phyloP scores from a whole-genome alignment of 305 asterid species.

The Fraxinus latifolia region DNA sequence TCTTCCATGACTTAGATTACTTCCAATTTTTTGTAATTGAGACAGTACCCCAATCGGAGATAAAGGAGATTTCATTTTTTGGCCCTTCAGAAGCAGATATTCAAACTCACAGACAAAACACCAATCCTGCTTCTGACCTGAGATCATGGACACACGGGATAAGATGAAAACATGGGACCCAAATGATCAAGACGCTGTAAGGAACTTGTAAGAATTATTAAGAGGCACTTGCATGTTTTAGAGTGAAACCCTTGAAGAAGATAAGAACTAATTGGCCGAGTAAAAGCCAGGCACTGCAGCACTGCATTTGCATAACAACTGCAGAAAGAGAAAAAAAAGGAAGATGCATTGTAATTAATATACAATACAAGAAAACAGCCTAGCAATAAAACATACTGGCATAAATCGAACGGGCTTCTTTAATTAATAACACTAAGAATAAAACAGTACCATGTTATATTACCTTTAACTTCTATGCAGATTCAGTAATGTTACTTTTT shows the following conservation, averaged over 20 bases:
- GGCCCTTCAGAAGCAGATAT: slow-evolving; percentile 39
- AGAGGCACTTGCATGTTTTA: slow-evolving; percentile 43
- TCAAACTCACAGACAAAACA: slow-evolving; percentile 58
- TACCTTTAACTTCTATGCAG: not conserved
- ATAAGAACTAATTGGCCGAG: slow-evolving; percentile 51
- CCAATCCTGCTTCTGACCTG: slow-evolving; percentile 51
- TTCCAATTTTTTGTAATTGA: slow-evolving; percentile 46
- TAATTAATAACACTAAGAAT: not conserved
- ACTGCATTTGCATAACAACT: slow-evolving; percentile 72
- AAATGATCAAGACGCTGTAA: slow-evolving; percentile 5
- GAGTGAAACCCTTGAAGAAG: slow-evolving; percentile 58
- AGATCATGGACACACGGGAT: slow-evolving; percentile 10
- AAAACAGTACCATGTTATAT: not conserved
- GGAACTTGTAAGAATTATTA: not conserved
- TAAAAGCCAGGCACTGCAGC: slow-evolving; percentile 58
- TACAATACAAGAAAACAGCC: slow-evolving; percentile 8
- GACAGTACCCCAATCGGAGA: slow-evolving; percentile 51
- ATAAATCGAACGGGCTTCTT: not conserved
- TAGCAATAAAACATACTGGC: not conserved
- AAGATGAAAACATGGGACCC: slow-evolving; percentile 2
- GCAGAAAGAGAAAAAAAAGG: slow-evolving; percentile 23
- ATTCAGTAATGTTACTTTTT: not conserved
- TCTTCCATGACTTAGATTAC: slow-evolving; percentile 44
- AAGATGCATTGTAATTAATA: slow-evolving; percentile 7
- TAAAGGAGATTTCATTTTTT: slow-evolving; percentile 33